Percentiles rank a stretch among this genome's conserved stretches.
Evolutionary conservation across 2,329 filamentous ascomycete species (phyloP).

Genomic region (Neofusicoccum sp.): DNA sequence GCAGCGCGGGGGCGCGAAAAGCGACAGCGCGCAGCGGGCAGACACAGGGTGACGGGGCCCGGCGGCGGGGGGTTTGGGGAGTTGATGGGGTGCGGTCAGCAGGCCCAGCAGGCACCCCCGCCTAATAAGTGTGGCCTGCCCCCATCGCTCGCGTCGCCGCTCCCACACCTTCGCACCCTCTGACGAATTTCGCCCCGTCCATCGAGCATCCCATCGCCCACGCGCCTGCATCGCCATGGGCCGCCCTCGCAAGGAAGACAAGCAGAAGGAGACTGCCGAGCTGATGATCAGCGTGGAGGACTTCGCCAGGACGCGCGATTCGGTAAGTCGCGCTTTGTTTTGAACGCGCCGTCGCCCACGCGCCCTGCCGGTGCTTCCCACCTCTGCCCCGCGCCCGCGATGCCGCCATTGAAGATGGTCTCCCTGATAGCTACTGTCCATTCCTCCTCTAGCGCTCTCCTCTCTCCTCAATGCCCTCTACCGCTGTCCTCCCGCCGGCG

Average conservation of each 20-base stretch:
- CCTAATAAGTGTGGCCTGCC: slow-evolving; percentile 3
- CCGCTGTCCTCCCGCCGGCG: neutral
- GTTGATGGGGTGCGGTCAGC: neutral
- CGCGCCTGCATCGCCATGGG: slow-evolving; percentile 14
- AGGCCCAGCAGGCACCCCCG: neutral
- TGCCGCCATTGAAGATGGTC: slow-evolving; percentile 13
- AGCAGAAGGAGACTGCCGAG: slow-evolving; percentile 35
- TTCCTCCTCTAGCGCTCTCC: slow-evolving; percentile 11
- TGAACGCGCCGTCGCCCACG: slow-evolving; percentile 21
- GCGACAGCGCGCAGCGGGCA: slow-evolving; percentile 1
- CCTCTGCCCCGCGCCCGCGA: neutral
- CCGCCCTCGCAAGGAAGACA: slow-evolving; percentile 21
- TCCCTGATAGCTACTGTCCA: neutral
- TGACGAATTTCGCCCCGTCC: neutral
- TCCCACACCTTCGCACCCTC: neutral
- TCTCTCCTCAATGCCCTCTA: neutral
- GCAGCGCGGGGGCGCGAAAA: neutral
- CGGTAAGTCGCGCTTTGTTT: slow-evolving; percentile 57
- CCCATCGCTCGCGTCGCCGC: slow-evolving; percentile 3
- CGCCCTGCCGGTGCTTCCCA: slow-evolving; percentile 15
- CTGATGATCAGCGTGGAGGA: slow-evolving; percentile 64
- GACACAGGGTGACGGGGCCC: neutral
- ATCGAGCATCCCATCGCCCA: neutral
- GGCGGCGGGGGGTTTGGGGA: no score
- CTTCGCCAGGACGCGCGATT: slow-evolving; percentile 77